These are phyloP conservation scores for Pseudodiploospora longispora DNA, from an alignment of 2,329 filamentous ascomycete genomes.

Conservation along the genomic window DNA sequence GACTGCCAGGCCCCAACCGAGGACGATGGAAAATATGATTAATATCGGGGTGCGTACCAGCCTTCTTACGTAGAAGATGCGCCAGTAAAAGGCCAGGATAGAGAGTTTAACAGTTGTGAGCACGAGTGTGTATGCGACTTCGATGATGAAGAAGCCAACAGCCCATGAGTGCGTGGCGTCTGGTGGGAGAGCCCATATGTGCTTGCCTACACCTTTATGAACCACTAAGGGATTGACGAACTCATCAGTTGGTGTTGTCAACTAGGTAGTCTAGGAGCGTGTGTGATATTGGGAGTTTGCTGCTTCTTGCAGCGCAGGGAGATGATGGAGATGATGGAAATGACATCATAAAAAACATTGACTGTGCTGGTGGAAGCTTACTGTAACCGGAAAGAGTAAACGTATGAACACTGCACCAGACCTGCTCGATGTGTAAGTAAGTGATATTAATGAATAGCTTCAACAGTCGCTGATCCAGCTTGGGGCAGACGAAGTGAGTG, in stretches of 20 bases:
- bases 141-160: slow-evolving; percentile 14
- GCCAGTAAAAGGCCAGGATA: slow-evolving; percentile 18
- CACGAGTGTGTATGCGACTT: slow-evolving; percentile 13
- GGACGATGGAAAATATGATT: slow-evolving; percentile 8
- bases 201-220: slow-evolving; percentile 11
- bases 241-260: no score
- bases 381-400: slow-evolving; percentile 5
- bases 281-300: no score
- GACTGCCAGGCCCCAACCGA: slow-evolving; percentile 14
- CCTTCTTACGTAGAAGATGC: slow-evolving; percentile 13
- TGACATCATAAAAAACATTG: not conserved
- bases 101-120: slow-evolving; percentile 15
- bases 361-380: not conserved
- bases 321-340: no score
- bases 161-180: slow-evolving; percentile 14
- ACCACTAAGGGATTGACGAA: not conserved
- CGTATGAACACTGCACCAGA: slow-evolving; percentile 1
- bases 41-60: slow-evolving; percentile 14
- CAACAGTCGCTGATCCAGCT: no score
- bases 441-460: no score
- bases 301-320: no score
- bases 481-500: no score
- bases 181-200: slow-evolving; percentile 14
- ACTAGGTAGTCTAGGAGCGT: no score
- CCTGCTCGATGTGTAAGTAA: no score